Evolutionary conservation across 2,329 filamentous ascomycete species (phyloP).

Genomic region (Plenodomus biglobosus): DNA sequence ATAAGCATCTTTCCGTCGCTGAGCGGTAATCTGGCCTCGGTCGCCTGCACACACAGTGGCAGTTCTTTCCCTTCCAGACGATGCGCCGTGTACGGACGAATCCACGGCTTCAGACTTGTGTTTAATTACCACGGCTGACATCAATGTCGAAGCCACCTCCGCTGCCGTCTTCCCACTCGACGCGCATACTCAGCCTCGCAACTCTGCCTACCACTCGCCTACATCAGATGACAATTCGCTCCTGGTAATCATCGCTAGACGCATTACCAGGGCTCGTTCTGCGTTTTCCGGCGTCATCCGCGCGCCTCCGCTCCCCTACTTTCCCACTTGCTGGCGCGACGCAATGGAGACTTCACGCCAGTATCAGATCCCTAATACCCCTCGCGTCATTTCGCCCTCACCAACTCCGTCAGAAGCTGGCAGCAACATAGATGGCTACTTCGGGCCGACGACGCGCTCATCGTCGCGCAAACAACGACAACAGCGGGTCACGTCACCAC

Average conservation of each 20-base stretch:
- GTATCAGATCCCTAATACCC: constrained; percentile 70
- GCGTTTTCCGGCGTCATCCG: constrained; percentile 60
- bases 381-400: constrained; percentile 86
- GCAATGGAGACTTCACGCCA: constrained; percentile 52
- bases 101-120: constrained; percentile 23
- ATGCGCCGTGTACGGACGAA: constrained; percentile 42
- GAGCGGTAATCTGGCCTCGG: constrained; percentile 16
- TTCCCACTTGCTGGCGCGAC: constrained; percentile 46
- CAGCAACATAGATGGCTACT: constrained; percentile 62
- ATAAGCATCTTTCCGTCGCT: constrained; percentile 5
- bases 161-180: constrained; percentile 14
- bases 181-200: constrained; percentile 17
- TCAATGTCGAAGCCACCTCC: constrained; percentile 27
- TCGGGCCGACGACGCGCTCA: constrained; percentile 75
- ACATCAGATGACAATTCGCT: constrained; percentile 16
- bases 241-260: constrained; percentile 28
- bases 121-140: constrained; percentile 22
- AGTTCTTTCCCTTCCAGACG: constrained; percentile 31
- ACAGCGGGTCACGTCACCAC: constrained; percentile 55
- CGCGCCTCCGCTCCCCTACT: constrained; percentile 62
- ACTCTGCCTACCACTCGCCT: constrained; percentile 7
- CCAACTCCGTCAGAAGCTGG: constrained; percentile 56
- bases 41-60: constrained; percentile 38
- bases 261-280: constrained; percentile 28
- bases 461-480: constrained; percentile 63